phyloP scores from a whole-genome alignment of 768 basidiomycete genomes.

The Saitozyma sp. region DNA sequence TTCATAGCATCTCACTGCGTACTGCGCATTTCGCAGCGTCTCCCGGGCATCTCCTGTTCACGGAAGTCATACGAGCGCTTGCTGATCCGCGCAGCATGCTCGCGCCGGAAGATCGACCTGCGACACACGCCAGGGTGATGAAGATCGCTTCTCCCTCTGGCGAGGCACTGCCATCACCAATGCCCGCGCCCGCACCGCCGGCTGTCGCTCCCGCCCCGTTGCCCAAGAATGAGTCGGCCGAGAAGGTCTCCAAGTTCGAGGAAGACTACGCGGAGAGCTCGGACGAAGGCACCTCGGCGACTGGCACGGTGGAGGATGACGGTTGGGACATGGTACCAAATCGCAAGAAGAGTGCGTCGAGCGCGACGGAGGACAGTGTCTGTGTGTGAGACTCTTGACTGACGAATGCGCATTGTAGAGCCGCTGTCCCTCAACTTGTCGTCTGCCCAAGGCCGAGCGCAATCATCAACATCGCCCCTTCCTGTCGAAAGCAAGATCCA shows the following conservation, averaged over 20 bases:
- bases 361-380: neutral
- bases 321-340: constrained; percentile 43
- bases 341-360: constrained; percentile 39
- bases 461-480: constrained; percentile 19
- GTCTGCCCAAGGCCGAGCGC: neutral
- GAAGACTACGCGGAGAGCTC: constrained; percentile 22
- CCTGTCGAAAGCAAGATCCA: constrained; percentile 34
- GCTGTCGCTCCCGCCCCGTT: neutral
- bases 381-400: neutral
- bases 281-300: constrained; percentile 15
- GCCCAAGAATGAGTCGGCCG: constrained; percentile 1
- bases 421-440: constrained; percentile 22
- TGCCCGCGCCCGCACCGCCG: neutral
- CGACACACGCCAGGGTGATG: constrained; percentile 40
- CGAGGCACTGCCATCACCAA: neutral
- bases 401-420: constrained; percentile 14
- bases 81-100: constrained; percentile 31
- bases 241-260: constrained; percentile 24
- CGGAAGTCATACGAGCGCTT: neutral
- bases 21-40: no score
- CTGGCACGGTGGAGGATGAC: constrained; percentile 29
- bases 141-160: constrained; percentile 15
- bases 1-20: no score
- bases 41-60: neutral
- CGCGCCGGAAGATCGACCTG: constrained; percentile 40